These are phyloP conservation scores for Lactarius vividus DNA, from an alignment of 768 basidiomycete genomes.

Conservation along the genomic window DNA sequence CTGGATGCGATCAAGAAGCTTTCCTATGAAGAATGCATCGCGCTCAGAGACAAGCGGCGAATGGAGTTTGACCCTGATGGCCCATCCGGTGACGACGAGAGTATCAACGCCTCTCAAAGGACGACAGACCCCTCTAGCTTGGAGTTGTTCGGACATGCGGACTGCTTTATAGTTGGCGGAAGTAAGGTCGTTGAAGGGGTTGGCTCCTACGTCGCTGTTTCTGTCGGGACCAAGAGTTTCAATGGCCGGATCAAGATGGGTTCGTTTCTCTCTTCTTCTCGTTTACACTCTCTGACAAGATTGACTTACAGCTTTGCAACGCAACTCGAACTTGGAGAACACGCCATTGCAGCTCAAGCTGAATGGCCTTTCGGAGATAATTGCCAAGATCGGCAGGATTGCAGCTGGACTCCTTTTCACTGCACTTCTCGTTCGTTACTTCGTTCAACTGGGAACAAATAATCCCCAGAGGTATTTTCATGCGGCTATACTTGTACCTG, in stretches of 20 bases:
- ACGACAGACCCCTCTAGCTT: conserved; percentile 27
- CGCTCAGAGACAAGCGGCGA: conserved; percentile 38
- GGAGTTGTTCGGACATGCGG: conserved; percentile 53
- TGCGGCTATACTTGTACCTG: too few relatives aligned
- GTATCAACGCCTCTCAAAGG: background rate
- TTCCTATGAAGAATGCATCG: conserved; percentile 72
- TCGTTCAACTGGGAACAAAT: conserved; percentile 73
- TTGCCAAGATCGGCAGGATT: conserved; percentile 83
- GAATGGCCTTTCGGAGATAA: conserved; percentile 88
- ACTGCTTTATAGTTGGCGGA: conserved; percentile 91
- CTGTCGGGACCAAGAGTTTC: conserved; percentile 89
- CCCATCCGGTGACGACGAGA: conserved; percentile 23
- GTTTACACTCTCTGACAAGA: background rate
- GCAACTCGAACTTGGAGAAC: conserved; percentile 77
- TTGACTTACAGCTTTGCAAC: conserved; percentile 62
- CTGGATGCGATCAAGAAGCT: conserved; percentile 92
- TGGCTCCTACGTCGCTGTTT: conserved; percentile 87
- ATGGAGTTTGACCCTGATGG: conserved; percentile 5
- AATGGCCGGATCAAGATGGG: conserved; percentile 98
- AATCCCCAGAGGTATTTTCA: conserved; percentile 39
- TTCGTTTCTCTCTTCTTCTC: conserved; percentile 39
- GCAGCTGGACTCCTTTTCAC: conserved; percentile 83
- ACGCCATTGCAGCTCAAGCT: conserved; percentile 94
- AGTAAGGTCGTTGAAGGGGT: conserved; percentile 77
- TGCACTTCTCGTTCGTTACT: conserved; percentile 90